Conservation (phyloP, 257 asterid genomes). For the Lithospermum erythrorhizon region DNA sequence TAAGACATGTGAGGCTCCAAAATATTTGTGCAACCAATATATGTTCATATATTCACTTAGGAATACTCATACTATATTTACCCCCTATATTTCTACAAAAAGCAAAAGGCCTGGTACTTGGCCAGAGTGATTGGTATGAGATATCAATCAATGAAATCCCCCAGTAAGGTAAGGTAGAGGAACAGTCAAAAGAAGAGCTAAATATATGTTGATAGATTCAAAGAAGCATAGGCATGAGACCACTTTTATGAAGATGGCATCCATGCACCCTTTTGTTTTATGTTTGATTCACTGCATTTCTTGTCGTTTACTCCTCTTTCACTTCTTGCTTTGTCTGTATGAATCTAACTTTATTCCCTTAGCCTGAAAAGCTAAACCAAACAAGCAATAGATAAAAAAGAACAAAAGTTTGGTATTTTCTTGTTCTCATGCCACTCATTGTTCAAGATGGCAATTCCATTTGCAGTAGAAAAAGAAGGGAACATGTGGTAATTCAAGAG, state of each 20-base stretch:
- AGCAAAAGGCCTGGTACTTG: background rate
- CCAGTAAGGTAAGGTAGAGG: too few relatives aligned
- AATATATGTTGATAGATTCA: background rate
- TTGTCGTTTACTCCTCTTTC: constrained; percentile 4
- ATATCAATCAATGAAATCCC: too few relatives aligned
- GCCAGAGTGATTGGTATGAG: constrained; percentile 2
- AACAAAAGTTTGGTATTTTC: background rate
- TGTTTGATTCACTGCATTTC: background rate
- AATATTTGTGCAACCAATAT: too few relatives aligned
- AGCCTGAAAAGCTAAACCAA: background rate
- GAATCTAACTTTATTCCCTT: constrained; percentile 3
- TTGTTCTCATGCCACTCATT: constrained; percentile 4
- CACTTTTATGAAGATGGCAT: background rate
- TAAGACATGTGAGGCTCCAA: too few relatives aligned
- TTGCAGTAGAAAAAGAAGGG: background rate
- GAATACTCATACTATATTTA: too few relatives aligned
- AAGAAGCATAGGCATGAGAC: background rate
- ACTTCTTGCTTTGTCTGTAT: background rate
- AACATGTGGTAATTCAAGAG: background rate
- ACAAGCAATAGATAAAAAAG: background rate
- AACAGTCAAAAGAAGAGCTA: background rate
- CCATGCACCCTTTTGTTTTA: background rate
- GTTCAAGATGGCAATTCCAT: background rate
- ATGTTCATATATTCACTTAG: too few relatives aligned
- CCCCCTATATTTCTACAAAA: background rate